Percentiles rank a stretch among this genome's conserved stretches.
These are phyloP conservation scores for Trametes versicolor DNA, from an alignment of 1,284 basidiomycete genomes.

Conservation along the genomic window DNA sequence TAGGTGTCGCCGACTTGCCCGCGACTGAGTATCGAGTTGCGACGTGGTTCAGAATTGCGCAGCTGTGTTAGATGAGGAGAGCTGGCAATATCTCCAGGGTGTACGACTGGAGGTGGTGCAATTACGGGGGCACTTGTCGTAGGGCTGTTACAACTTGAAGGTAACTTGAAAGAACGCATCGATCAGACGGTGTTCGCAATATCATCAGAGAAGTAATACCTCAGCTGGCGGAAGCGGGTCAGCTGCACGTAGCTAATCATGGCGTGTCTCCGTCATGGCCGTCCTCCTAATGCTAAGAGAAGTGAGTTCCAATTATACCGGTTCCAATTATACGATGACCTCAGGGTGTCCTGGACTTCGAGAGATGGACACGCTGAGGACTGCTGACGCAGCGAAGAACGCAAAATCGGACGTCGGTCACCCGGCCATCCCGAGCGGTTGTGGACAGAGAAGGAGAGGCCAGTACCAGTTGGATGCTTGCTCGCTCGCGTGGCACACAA, in stretches of 20 bases:
- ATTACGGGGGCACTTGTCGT: conserved; percentile 7
- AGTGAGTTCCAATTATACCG: not conserved
- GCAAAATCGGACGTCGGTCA: conserved; percentile 6
- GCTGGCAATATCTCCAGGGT: not conserved
- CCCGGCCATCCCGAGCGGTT: conserved; percentile 9
- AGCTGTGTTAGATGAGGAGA: conserved; percentile 8
- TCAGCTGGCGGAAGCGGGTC: not conserved
- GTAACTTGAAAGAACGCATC: conserved; percentile 1
- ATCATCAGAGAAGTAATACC: conserved; percentile 2
- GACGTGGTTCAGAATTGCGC: conserved; percentile 3
- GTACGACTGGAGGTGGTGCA: not conserved
- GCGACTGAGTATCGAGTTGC: not conserved
- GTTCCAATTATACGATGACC: not conserved
- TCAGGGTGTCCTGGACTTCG: not conserved
- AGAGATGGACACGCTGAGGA: not conserved
- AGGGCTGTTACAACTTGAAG: not conserved
- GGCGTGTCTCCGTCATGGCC: not conserved
- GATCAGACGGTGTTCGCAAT: conserved; percentile 4
- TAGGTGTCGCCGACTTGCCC: conserved; percentile 6
- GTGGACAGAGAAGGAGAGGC: not conserved
- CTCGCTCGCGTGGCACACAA: not conserved
- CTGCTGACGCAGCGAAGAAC: not conserved
- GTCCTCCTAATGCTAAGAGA: not conserved
- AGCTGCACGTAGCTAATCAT: not conserved
- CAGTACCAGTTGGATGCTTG: conserved; percentile 2